These are phyloP conservation scores for Nowakowskiella sp. DNA, from an alignment of 192 early-diverging fungal species.

Conservation along the genomic window DNA sequence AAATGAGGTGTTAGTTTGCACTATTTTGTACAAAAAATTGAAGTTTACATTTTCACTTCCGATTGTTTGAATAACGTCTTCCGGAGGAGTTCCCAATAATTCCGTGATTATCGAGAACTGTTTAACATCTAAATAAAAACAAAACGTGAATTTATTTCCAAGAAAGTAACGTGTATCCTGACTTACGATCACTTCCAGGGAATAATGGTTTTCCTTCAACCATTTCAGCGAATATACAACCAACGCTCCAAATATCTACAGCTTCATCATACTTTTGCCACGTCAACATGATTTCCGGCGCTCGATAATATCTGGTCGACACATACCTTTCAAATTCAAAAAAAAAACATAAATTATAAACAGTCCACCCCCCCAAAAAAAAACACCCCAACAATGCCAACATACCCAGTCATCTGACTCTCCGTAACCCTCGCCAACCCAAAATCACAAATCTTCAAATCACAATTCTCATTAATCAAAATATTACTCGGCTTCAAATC, in stretches of 20 bases:
- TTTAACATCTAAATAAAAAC: background rate
- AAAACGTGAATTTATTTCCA: background rate
- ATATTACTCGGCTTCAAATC: constrained; percentile 97
- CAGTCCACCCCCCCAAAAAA: background rate
- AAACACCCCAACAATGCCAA: background rate
- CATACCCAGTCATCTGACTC: constrained; percentile 84
- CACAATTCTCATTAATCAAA: constrained; percentile 95
- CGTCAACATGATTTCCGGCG: constrained; percentile 97
- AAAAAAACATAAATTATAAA: background rate
- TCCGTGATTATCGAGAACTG: constrained; percentile 95
- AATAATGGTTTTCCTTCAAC: constrained; percentile 91
- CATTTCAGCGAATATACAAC: constrained; percentile 94
- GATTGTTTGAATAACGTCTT: constrained; percentile 86
- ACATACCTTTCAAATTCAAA: constrained; percentile 56
- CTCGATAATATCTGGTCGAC: constrained; percentile 93
- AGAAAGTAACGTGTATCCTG: no score
- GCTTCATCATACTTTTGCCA: constrained; percentile 97
- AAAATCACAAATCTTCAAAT: constrained; percentile 98
- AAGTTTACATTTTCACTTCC: constrained; percentile 75
- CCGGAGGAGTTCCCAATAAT: constrained; percentile 84
- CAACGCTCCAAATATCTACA: constrained; percentile 91
- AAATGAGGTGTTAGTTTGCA: background rate
- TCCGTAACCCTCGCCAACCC: constrained; percentile 91
- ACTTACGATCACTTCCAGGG: constrained; percentile 87
- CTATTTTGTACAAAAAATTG: constrained; percentile 11